Evolutionary conservation across 2,329 filamentous ascomycete species (phyloP).

Genomic region (Aureobasidium melanogenum): DNA sequence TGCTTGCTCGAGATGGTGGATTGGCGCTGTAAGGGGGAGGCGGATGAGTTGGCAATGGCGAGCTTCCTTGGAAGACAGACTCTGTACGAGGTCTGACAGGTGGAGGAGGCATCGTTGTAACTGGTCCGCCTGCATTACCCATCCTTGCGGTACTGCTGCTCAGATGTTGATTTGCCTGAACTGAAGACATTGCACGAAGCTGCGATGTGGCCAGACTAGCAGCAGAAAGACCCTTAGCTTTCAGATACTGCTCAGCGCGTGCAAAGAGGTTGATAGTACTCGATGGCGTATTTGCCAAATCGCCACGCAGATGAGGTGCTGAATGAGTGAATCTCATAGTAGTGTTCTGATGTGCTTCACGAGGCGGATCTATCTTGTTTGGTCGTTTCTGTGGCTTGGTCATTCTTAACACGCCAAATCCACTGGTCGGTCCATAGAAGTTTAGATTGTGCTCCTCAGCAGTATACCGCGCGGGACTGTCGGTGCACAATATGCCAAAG

Average conservation of each 20-base stretch:
- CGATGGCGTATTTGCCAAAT: not conserved
- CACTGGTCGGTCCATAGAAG: not conserved
- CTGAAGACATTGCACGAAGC: not conserved
- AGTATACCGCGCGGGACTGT: not conserved
- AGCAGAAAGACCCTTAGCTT: not conserved
- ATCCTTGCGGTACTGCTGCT: not conserved
- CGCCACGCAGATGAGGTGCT: not conserved
- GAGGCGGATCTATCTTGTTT: not conserved
- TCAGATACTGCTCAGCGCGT: conserved; percentile 1
- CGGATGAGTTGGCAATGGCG: conserved; percentile 1
- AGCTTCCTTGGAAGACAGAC: not conserved
- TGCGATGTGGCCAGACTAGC: not conserved
- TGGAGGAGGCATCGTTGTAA: not conserved
- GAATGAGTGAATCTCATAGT: not conserved
- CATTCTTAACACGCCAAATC: conserved; percentile 6
- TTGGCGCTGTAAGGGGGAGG: conserved; percentile 4
- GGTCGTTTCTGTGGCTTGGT: not conserved
- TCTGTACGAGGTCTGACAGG: not conserved
- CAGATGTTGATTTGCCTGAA: not conserved
- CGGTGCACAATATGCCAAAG: conserved; percentile 4
- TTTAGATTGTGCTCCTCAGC: conserved; percentile 4
- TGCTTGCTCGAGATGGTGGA: not conserved
- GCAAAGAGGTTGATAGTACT: conserved; percentile 1
- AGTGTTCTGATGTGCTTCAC: not conserved
- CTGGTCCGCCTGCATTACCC: not conserved